phyloP scores from a whole-genome alignment of 495 filamentous ascomycete species.

The Apodospora peruviana region DNA sequence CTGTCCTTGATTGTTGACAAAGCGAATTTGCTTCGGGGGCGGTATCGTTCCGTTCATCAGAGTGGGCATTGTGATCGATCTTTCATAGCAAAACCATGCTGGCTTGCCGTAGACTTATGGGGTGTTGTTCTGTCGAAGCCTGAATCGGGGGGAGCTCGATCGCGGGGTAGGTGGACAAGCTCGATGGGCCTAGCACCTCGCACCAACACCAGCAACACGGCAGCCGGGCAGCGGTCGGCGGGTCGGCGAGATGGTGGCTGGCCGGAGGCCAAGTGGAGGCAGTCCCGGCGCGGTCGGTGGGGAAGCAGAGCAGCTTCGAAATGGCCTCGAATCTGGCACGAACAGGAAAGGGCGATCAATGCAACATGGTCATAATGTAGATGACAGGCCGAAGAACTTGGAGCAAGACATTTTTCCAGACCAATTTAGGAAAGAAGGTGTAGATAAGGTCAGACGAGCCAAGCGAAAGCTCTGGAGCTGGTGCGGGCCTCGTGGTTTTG shows the following conservation, averaged over 20 bases:
- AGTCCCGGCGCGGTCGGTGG: no score
- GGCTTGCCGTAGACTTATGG: slow-evolving; percentile 6
- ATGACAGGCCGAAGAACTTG: slow-evolving; percentile 12
- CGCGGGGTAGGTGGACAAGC: slow-evolving; percentile 2
- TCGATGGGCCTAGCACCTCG: no score
- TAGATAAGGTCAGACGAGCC: slow-evolving; percentile 2
- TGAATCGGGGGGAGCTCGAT: slow-evolving; percentile 8
- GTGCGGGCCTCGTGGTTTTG: background rate
- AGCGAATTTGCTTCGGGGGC: slow-evolving; percentile 58
- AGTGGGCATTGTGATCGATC: slow-evolving; percentile 32
- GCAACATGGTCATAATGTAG: slow-evolving; percentile 21
- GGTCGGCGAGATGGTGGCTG: background rate
- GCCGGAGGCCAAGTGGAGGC: no score
- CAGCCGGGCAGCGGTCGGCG: background rate
- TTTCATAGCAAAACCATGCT: slow-evolving; percentile 28
- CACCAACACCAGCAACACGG: no score
- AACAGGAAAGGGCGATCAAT: no score
- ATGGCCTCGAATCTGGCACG: no score
- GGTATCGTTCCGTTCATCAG: slow-evolving; percentile 38
- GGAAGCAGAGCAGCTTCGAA: no score
- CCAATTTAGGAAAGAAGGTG: slow-evolving; percentile 8
- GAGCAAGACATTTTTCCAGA: slow-evolving; percentile 18
- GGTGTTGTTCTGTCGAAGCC: slow-evolving; percentile 4
- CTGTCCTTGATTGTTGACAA: slow-evolving; percentile 76
- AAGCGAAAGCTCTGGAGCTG: background rate